These are phyloP conservation scores for Rhynchospora pubera DNA, from an alignment of 176 grass and related monocot species.

Conservation along the genomic window DNA sequence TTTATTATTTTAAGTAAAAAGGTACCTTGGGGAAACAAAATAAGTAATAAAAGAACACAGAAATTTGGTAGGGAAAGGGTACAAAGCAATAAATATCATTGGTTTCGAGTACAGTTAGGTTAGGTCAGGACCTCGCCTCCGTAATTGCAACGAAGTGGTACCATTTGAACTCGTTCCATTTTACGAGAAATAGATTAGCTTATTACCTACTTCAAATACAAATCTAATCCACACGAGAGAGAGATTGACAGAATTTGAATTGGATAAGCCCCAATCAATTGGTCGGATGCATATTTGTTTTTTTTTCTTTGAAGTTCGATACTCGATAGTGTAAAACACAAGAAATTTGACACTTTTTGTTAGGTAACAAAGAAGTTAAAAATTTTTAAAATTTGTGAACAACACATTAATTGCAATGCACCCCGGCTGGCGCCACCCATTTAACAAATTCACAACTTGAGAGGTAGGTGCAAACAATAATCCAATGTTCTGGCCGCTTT, in stretches of 20 bases:
- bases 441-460: neutral
- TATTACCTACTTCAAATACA: neutral
- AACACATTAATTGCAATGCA: neutral
- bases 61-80: neutral
- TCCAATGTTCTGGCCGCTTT: too few species aligned
- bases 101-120: neutral
- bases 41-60: neutral
- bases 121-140: neutral
- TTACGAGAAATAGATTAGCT: neutral
- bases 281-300: conserved; percentile 18
- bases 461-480: neutral
- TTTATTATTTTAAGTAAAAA: neutral
- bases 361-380: neutral
- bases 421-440: neutral
- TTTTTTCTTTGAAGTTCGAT: conserved; percentile 17
- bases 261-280: conserved; percentile 10
- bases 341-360: neutral
- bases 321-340: conserved; percentile 2
- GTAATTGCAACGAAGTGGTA: conserved; percentile 4
- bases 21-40: neutral
- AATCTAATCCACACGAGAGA: neutral
- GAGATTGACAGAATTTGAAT: conserved; percentile 10
- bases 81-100: neutral
- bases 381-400: neutral
- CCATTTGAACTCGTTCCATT: neutral